phyloP scores from a whole-genome alignment of 2,329 filamentous ascomycete genomes.

The Trichoderma breve region DNA sequence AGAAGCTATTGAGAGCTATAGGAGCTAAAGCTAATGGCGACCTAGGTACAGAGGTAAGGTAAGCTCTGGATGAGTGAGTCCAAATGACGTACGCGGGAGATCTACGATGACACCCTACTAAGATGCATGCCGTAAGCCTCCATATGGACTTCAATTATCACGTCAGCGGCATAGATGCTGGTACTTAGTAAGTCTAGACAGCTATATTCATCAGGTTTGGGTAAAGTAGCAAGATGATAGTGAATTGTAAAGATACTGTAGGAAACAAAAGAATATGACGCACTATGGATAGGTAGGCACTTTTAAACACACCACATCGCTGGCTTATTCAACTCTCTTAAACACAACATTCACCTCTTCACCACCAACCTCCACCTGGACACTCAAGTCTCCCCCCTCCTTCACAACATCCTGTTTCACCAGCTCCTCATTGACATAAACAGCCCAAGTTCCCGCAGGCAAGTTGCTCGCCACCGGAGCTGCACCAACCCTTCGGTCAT shows the following conservation, averaged over 20 bases:
- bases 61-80: neutral
- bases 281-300: too few species aligned
- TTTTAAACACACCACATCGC: too few species aligned
- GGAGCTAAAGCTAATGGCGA: neutral
- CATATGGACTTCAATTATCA: neutral
- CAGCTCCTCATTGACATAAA: slow-evolving; percentile 6
- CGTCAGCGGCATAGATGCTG: neutral
- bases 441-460: slow-evolving; percentile 8
- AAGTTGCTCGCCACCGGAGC: slow-evolving; percentile 10
- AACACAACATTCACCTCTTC: slow-evolving; percentile 13
- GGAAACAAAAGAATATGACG: too few species aligned
- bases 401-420: neutral
- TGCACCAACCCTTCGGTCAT: neutral
- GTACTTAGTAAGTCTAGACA: too few species aligned
- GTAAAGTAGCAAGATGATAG: neutral
- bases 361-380: neutral
- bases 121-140: neutral
- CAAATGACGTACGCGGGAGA: neutral
- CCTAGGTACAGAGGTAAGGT: neutral
- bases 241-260: too few species aligned
- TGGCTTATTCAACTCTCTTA: neutral
- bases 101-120: neutral
- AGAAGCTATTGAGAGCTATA: neutral
- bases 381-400: neutral
- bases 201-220: neutral